Percentiles rank a stretch among this genome's conserved stretches.
Conservation (phyloP, 2,329 filamentous ascomycete species). For the Cladosporium velox region DNA sequence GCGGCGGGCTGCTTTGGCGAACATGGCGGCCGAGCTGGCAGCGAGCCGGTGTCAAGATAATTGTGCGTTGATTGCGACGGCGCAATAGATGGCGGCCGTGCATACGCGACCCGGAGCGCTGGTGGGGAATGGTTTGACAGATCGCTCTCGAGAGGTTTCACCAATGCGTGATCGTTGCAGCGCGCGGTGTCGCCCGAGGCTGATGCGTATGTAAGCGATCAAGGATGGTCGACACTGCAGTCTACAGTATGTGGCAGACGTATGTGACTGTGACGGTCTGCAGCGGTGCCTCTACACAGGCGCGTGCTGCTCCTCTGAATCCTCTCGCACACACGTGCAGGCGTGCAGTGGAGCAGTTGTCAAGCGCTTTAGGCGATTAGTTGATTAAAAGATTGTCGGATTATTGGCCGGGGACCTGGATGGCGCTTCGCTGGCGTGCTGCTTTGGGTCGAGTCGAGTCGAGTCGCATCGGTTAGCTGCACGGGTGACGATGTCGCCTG, state of each 20-base stretch:
- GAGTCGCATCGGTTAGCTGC: neutral
- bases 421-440: neutral
- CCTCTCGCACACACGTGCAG: neutral
- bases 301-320: neutral
- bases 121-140: constrained; percentile 5
- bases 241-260: neutral
- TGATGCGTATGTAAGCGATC: constrained; percentile 6
- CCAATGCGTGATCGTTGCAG: neutral
- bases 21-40: constrained; percentile 8
- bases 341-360: constrained; percentile 1
- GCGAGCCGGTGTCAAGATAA: neutral
- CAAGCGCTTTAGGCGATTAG: neutral
- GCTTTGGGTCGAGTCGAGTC: neutral
- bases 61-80: constrained; percentile 8
- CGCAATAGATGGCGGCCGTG: constrained; percentile 10
- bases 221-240: neutral
- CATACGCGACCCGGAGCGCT: constrained; percentile 8
- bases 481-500: neutral
- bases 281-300: neutral
- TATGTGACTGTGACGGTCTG: neutral
- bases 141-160: constrained; percentile 6
- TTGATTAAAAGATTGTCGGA: constrained; percentile 1
- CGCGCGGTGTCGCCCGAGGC: constrained; percentile 12
- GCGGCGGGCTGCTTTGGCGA: constrained; percentile 17
- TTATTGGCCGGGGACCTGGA: neutral